phyloP scores from a whole-genome alignment of 129 eudicot genomes.

The Oenanthe sinensis region DNA sequence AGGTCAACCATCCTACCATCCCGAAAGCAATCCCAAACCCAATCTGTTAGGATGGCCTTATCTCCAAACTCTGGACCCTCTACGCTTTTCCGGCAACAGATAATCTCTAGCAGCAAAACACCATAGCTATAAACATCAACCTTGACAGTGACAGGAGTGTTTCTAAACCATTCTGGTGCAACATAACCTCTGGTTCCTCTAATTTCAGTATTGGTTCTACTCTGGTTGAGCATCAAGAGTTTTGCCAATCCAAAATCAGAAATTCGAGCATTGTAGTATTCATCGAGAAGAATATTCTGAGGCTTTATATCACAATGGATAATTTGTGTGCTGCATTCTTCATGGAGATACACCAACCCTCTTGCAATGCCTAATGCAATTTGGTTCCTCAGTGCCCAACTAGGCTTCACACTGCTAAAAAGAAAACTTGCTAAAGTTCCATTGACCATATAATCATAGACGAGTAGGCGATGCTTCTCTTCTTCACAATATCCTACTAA shows the following conservation, averaged over 20 bases:
- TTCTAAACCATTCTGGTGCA: constrained; percentile 40
- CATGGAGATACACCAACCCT: constrained; percentile 36
- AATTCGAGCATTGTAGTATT: constrained; percentile 31
- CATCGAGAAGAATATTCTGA: constrained; percentile 35
- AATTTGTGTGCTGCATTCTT: constrained; percentile 32
- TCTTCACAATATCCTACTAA: constrained; percentile 35
- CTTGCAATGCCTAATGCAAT: constrained; percentile 30
- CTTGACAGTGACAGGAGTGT: constrained; percentile 23
- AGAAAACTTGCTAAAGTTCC: constrained; percentile 32
- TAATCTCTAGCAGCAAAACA: constrained; percentile 34
- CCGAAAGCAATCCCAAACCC: constrained; percentile 5
- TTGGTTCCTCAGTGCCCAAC: constrained; percentile 19
- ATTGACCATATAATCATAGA: constrained; percentile 35
- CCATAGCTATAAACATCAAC: constrained; percentile 43
- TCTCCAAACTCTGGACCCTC: constrained; percentile 7
- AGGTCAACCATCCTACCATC: not conserved
- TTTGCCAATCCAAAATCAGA: constrained; percentile 43
- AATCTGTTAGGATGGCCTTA: constrained; percentile 4
- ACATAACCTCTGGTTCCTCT: constrained; percentile 29
- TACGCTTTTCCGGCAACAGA: constrained; percentile 17
- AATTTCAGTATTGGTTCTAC: constrained; percentile 17
- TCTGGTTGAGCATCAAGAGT: constrained; percentile 26
- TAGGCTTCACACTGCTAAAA: constrained; percentile 6
- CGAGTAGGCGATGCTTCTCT: constrained; percentile 24
- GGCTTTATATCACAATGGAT: constrained; percentile 40